Evolutionary conservation across 768 basidiomycete genomes (phyloP), one percentile per base, ranked within the genome.

Genomic region (Boletus rufocinnamomeus): DNA sequence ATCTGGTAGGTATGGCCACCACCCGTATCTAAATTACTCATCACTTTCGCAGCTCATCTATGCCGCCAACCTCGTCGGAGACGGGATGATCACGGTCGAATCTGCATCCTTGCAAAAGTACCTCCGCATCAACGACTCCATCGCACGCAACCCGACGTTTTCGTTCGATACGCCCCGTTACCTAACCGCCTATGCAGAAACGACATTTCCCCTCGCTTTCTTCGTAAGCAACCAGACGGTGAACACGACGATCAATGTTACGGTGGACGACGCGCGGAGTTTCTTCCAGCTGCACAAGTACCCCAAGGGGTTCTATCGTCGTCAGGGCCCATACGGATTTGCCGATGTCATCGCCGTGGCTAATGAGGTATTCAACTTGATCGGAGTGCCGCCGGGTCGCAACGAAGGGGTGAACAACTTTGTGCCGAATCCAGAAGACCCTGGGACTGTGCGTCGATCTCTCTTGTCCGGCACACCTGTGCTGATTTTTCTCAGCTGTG

Each of bases 91-190:
- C 44, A 69, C 67, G n/a, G n/a, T 70, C 25, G 61, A 69, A 48
- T 67, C 68, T 2, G 57, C 66, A 27, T 34, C 66, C 13, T 21
- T 70, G 30, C 58, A 69, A 41, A 69, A 70, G 28, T 32, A 37
- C 1, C 50, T 52, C 6, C 66, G 68, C n/a, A 69, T 69, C 44
- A 70, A 65, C 32, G 60, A 70, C 50, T 69, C 67, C 27, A 70
- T 69, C 25, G 68, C 67, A 13, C 53, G 50, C 40, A 69, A 69
- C 44, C 67, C 67, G 0, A 65, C 63, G 0, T 69, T 69, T 44
- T 57, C 35, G 49, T 68, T 70, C n/a, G 60, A 63, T 3, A 63
- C 63, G 14, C 65, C 65, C 0, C 60, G 67, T 10, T 69, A 14
- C 50, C 47, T 65, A 1, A 63, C 68, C 3, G 68, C 61, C 13